Evolutionary conservation across 1,284 basidiomycete genomes (phyloP).

Genomic region (Crucibulum cyathiforme): DNA sequence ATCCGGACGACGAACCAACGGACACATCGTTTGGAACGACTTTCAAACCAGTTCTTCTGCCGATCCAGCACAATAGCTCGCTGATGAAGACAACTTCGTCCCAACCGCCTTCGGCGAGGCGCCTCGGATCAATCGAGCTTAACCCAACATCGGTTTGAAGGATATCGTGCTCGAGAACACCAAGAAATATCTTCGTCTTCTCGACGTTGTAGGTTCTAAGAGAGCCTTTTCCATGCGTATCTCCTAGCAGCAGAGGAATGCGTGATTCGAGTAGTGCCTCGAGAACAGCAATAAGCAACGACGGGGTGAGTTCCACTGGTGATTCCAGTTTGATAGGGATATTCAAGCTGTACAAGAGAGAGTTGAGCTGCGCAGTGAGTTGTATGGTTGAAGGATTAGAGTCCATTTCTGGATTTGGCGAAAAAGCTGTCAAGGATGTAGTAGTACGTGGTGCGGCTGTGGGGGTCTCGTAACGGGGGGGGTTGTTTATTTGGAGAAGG

Average conservation of each 20-base stretch:
- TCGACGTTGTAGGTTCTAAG: conserved; percentile 47
- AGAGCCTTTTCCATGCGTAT: background rate
- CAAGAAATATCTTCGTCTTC: conserved; percentile 80
- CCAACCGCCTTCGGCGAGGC: conserved; percentile 64
- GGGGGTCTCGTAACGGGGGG: too few species aligned
- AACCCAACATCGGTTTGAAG: conserved; percentile 66
- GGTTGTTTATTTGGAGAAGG: too few species aligned
- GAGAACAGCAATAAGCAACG: conserved; percentile 68
- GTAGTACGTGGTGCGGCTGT: too few species aligned
- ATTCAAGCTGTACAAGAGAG: conserved; percentile 54
- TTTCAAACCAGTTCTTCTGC: conserved; percentile 26
- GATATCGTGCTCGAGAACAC: conserved; percentile 74
- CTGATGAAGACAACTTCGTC: conserved; percentile 70
- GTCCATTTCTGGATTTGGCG: background rate
- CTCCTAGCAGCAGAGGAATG: conserved; percentile 31
- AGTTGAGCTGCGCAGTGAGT: conserved; percentile 43
- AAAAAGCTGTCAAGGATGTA: background rate
- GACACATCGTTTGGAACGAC: conserved; percentile 5
- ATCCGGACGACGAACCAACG: conserved; percentile 4
- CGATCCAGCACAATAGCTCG: conserved; percentile 70
- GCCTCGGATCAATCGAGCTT: conserved; percentile 64
- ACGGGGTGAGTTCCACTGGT: conserved; percentile 74
- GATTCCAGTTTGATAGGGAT: conserved; percentile 61
- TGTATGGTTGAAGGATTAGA: background rate
- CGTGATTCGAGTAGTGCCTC: conserved; percentile 60